Conservation (phyloP, 306 rosid genomes). For the Crotalaria pallida region DNA sequence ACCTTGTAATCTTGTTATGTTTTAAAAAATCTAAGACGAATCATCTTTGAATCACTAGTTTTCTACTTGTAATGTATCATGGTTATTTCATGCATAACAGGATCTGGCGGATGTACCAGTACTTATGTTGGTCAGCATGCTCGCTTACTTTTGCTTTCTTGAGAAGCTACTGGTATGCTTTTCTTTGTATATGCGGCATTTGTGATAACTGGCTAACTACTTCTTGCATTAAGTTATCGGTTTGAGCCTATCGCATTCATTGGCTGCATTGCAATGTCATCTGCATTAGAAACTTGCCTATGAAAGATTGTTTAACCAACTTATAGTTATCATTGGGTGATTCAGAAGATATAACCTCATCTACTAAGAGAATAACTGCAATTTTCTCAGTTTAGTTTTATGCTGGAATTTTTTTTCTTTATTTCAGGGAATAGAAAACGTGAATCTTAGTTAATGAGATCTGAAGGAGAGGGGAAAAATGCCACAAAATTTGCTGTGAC, state of each 20-base stretch:
- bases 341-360: conserved; percentile 1
- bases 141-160: conserved; percentile 86
- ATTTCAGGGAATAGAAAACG: not conserved
- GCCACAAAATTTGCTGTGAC: not conserved
- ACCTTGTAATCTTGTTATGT: conserved; percentile 12
- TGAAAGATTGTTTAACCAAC: not conserved
- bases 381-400: not conserved
- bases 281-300: not conserved
- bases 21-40: not conserved
- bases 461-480: not conserved
- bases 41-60: not conserved
- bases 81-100: conserved; percentile 40
- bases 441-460: not conserved
- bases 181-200: conserved; percentile 4
- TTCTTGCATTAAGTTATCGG: not conserved
- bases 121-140: conserved; percentile 85
- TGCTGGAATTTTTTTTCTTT: not conserved
- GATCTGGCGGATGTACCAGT: conserved; percentile 78
- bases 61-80: conserved; percentile 11
- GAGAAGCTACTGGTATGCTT: conserved; percentile 85
- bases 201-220: not conserved
- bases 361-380: not conserved
- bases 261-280: not conserved
- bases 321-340: not conserved
- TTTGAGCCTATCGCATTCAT: not conserved